phyloP scores from a whole-genome alignment of 2,329 filamentous ascomycete species.

The Ophiostoma populinum region DNA sequence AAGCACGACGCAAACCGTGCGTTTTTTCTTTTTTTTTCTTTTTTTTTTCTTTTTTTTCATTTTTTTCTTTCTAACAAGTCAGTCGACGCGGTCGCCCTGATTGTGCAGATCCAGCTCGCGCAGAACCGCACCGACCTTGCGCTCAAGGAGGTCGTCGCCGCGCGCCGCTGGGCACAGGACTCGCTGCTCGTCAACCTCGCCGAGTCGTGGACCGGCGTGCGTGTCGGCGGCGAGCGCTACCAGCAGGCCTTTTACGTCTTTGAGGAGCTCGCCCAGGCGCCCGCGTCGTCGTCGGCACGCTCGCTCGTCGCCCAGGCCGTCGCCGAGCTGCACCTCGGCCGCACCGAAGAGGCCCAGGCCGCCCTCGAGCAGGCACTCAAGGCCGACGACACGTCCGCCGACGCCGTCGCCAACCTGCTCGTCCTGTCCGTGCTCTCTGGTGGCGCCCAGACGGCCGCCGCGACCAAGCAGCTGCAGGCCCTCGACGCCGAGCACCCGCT shows the following conservation, averaged over 20 bases:
- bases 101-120: constrained; percentile 79
- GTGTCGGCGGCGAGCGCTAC: constrained; percentile 85
- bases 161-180: constrained; percentile 88
- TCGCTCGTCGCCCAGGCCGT: constrained; percentile 78
- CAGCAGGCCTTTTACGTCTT: constrained; percentile 96
- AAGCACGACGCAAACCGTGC: constrained; percentile 76
- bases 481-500: constrained; percentile 51
- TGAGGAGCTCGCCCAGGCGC: constrained; percentile 82
- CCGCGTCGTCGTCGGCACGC: constrained; percentile 58
- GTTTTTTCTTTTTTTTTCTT: constrained; percentile 18
- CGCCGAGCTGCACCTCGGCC: constrained; percentile 76
- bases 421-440: constrained; percentile 66
- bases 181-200: constrained; percentile 84
- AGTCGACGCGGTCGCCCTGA: constrained; percentile 67
- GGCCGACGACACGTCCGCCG: constrained; percentile 52
- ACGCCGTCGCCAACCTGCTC: constrained; percentile 67
- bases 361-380: constrained; percentile 65
- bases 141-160: constrained; percentile 70
- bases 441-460: constrained; percentile 42
- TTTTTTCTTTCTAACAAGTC: not conserved
- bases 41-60: not conserved
- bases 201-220: constrained; percentile 84
- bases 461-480: constrained; percentile 35
- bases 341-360: constrained; percentile 74
- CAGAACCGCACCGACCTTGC: constrained; percentile 88